These are phyloP conservation scores for Xylaria sp. DNA, from an alignment of 2,329 filamentous ascomycete species.

Conservation along the genomic window DNA sequence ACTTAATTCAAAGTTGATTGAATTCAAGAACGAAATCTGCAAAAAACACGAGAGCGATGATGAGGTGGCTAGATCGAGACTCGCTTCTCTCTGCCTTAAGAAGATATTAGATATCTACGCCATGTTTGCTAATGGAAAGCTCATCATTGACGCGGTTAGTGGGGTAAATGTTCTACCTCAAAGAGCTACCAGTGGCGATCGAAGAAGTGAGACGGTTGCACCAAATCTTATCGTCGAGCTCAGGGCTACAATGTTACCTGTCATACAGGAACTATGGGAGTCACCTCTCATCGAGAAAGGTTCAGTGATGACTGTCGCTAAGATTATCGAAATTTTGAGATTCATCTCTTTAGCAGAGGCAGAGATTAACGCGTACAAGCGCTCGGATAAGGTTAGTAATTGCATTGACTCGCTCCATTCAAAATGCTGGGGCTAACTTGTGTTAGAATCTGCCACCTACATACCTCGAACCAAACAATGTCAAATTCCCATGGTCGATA, in stretches of 20 bases:
- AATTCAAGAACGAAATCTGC: slow-evolving; percentile 70
- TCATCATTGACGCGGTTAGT: slow-evolving; percentile 79
- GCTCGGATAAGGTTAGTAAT: slow-evolving; percentile 65
- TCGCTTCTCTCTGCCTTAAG: slow-evolving; percentile 72
- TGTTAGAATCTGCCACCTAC: slow-evolving; percentile 44
- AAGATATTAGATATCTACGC: slow-evolving; percentile 86
- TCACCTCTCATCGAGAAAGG: slow-evolving; percentile 85
- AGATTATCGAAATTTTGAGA: slow-evolving; percentile 84
- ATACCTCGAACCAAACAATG: slow-evolving; percentile 57
- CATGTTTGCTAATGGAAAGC: slow-evolving; percentile 79
- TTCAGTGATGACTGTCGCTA: slow-evolving; percentile 78
- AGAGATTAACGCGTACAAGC: slow-evolving; percentile 73
- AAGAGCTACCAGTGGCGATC: slow-evolving; percentile 53
- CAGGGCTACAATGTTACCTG: slow-evolving; percentile 80
- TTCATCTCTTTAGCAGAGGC: slow-evolving; percentile 80
- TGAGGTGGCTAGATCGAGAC: slow-evolving; percentile 58
- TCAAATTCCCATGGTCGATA: slow-evolving; percentile 59
- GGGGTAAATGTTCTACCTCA: slow-evolving; percentile 57
- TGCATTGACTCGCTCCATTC: not conserved
- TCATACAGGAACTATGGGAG: slow-evolving; percentile 83
- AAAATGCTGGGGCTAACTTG: slow-evolving; percentile 33
- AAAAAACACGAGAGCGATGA: slow-evolving; percentile 53
- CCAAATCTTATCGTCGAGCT: slow-evolving; percentile 88
- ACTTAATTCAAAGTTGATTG: slow-evolving; percentile 76
- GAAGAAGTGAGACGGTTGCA: slow-evolving; percentile 58